phyloP scores from a whole-genome alignment of 768 basidiomycete genomes.

The Mycena belliarum region DNA sequence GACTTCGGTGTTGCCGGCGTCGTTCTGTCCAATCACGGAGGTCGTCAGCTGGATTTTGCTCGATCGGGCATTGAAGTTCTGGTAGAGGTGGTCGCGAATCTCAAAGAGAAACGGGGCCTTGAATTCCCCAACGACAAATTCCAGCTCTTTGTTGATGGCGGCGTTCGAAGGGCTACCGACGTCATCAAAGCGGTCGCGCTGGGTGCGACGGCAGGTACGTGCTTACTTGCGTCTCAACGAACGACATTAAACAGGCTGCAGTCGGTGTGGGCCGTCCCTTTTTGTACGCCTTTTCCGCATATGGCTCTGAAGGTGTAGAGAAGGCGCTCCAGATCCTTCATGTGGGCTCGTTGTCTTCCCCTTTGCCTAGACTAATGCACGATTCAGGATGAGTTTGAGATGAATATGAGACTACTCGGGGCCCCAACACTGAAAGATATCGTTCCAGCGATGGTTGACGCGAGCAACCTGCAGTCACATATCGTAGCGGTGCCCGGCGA shows the following conservation, averaged over 20 bases:
- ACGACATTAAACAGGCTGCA: slow-evolving; percentile 17
- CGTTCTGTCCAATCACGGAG: slow-evolving; percentile 88
- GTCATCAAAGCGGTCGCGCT: slow-evolving; percentile 86
- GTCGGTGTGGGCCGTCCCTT: slow-evolving; percentile 88
- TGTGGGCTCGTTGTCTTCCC: slow-evolving; percentile 37
- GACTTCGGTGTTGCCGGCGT: slow-evolving; percentile 73
- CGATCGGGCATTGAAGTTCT: slow-evolving; percentile 91
- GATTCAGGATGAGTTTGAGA: slow-evolving; percentile 90
- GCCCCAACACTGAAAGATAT: slow-evolving; percentile 80
- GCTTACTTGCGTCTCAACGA: background rate
- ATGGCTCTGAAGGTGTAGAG: slow-evolving; percentile 86
- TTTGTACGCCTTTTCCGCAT: slow-evolving; percentile 85
- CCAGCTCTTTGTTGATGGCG: slow-evolving; percentile 92
- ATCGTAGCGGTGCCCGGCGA: slow-evolving; percentile 70
- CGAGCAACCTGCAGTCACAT: slow-evolving; percentile 66
- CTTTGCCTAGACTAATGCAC: background rate
- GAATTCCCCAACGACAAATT: slow-evolving; percentile 78
- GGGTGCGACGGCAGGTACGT: slow-evolving; percentile 81
- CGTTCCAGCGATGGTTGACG: slow-evolving; percentile 88
- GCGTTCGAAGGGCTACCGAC: slow-evolving; percentile 88
- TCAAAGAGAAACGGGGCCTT: slow-evolving; percentile 66
- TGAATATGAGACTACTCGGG: slow-evolving; percentile 94
- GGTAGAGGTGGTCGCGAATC: slow-evolving; percentile 76
- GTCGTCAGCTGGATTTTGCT: slow-evolving; percentile 75
- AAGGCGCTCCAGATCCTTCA: slow-evolving; percentile 77